Evolutionary conservation across 352 stramenopile genomes (phyloP).

Genomic region (Phytophthora quininea): DNA sequence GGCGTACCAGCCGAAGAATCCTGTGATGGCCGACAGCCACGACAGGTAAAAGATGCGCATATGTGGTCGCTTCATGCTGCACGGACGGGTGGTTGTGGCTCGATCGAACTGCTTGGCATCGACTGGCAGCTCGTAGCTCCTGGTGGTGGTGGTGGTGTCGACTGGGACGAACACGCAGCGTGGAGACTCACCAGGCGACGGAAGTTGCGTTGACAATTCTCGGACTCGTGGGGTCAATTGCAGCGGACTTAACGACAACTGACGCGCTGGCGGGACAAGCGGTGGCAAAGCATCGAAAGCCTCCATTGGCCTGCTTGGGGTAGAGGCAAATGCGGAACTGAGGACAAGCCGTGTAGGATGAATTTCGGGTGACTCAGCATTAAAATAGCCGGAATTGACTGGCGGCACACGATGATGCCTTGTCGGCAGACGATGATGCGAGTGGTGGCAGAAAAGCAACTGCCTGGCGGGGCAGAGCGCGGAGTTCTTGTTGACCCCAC

Average conservation of each 20-base stretch:
- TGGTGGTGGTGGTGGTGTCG: constrained; percentile 24
- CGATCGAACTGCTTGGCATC: constrained; percentile 67
- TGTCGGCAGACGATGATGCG: not conserved
- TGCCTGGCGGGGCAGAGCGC: no score
- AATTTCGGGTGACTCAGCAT: constrained; percentile 24
- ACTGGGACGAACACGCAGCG: constrained; percentile 28
- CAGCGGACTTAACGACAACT: constrained; percentile 29
- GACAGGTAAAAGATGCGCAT: constrained; percentile 95
- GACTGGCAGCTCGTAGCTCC: constrained; percentile 54
- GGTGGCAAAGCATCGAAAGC: not conserved
- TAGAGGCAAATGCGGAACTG: constrained; percentile 20
- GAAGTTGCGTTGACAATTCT: constrained; percentile 16
- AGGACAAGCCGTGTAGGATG: not conserved
- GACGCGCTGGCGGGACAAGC: constrained; percentile 3
- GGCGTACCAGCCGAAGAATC: constrained; percentile 95
- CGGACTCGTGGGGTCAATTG: constrained; percentile 35
- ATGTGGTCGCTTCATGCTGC: constrained; percentile 87
- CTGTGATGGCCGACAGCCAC: constrained; percentile 93
- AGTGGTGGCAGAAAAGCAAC: no score
- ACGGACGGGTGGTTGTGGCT: constrained; percentile 79
- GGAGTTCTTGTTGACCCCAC: no score
- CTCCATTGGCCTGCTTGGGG: constrained; percentile 2
- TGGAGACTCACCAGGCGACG: constrained; percentile 24
- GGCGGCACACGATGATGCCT: not conserved
- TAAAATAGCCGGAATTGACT: no score